A percentile compares a stretch with the other conserved stretches of the same genome.
phyloP scores from a whole-genome alignment of 371 early-diverging fungal genomes.

The Mortierella sp. region DNA sequence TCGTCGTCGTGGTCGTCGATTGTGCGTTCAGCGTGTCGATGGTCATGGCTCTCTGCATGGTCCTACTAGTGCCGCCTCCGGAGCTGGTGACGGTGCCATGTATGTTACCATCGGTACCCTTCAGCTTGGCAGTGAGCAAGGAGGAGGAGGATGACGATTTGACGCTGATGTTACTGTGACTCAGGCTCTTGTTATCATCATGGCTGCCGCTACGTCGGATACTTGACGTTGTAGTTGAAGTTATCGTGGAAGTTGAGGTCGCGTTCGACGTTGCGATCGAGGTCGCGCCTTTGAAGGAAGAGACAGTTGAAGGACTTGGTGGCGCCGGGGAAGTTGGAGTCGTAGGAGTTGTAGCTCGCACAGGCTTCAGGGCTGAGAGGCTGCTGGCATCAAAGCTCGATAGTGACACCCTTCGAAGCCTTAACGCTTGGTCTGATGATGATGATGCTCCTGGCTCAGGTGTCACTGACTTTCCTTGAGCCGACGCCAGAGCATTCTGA shows the following conservation, averaged over 20 bases:
- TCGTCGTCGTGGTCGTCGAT: slow-evolving; percentile 3
- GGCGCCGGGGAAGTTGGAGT: not conserved
- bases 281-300: no score
- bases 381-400: slow-evolving; percentile 45
- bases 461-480: slow-evolving; percentile 6
- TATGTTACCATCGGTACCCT: not conserved
- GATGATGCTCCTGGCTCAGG: not conserved
- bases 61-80: not conserved
- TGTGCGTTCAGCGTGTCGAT: slow-evolving; percentile 20
- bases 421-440: not conserved
- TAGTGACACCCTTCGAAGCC: slow-evolving; percentile 34
- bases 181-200: not conserved
- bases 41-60: slow-evolving; percentile 25
- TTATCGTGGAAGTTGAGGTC: not conserved
- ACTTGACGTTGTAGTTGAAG: not conserved
- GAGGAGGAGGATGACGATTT: slow-evolving; percentile 20
- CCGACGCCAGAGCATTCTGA: slow-evolving; percentile 1
- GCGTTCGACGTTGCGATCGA: no score
- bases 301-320: no score
- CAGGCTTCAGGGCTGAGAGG: slow-evolving; percentile 36
- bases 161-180: slow-evolving; percentile 5
- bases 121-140: slow-evolving; percentile 20
- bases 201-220: not conserved
- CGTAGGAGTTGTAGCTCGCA: not conserved
- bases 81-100: not conserved